A percentile compares a stretch with the other conserved stretches of the same genome.
These are phyloP conservation scores for Aspergillus viridinutans DNA, from an alignment of 2,329 filamentous ascomycete species.

Conservation along the genomic window DNA sequence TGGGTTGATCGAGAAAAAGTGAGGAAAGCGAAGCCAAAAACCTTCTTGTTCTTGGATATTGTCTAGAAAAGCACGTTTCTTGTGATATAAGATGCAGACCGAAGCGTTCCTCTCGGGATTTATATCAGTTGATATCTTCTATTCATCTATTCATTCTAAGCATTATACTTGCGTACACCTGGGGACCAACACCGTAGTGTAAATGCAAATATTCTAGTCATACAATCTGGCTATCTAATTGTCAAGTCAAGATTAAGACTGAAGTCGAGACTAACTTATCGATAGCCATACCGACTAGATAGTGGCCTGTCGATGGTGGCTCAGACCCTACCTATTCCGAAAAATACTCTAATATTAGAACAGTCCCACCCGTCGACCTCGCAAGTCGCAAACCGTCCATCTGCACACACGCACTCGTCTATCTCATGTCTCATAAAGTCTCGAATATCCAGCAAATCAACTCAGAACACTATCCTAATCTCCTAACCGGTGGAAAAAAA, in stretches of 20 bases:
- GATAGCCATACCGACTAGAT: not conserved
- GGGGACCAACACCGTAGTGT: not conserved
- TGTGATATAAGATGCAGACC: not conserved
- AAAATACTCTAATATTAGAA: not conserved
- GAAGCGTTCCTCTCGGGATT: not conserved
- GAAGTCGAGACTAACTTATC: not conserved
- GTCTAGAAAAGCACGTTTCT: not conserved
- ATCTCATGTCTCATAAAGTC: not conserved
- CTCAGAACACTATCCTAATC: not conserved
- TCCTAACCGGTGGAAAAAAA: not conserved
- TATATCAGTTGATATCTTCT: not conserved
- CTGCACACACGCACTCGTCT: not conserved
- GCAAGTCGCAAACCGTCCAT: not conserved
- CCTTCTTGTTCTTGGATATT: conserved; percentile 20
- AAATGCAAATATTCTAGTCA: not conserved
- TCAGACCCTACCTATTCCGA: too few relatives aligned
- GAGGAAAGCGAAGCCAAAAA: too few relatives aligned
- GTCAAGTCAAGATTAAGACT: not conserved
- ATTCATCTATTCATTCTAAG: too few relatives aligned
- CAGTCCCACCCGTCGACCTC: not conserved
- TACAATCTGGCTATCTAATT: not conserved
- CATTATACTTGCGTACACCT: not conserved
- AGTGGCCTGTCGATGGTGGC: too few relatives aligned
- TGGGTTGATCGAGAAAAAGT: not conserved
- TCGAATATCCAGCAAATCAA: not conserved